phyloP scores from a whole-genome alignment of 2,329 filamentous ascomycete species.

The Nemania sp. region DNA sequence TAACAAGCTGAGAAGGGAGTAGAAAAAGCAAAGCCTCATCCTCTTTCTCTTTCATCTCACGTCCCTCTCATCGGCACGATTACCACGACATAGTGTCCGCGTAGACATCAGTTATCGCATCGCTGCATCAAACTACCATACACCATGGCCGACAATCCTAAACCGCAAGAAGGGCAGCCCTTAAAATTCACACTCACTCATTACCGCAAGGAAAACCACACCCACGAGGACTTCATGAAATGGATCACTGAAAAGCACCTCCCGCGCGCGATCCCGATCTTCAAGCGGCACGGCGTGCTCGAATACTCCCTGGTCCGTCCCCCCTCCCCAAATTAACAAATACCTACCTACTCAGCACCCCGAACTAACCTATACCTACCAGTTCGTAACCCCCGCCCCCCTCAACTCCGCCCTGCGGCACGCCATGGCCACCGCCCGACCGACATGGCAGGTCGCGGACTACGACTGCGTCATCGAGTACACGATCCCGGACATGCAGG shows the following conservation, averaged over 20 bases:
- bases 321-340: not conserved
- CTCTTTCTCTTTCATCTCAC: too few relatives aligned
- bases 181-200: conserved; percentile 38
- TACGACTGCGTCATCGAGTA: conserved; percentile 40
- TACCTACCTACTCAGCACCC: not conserved
- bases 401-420: conserved; percentile 30
- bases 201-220: conserved; percentile 34
- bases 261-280: conserved; percentile 34
- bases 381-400: conserved; percentile 32
- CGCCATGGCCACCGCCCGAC: conserved; percentile 21
- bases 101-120: too few relatives aligned
- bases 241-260: conserved; percentile 39
- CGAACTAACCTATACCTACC: not conserved
- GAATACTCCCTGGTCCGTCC: conserved; percentile 34
- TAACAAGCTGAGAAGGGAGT: too few relatives aligned
- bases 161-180: too few relatives aligned
- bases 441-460: conserved; percentile 31
- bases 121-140: too few relatives aligned
- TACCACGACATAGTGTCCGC: too few relatives aligned
- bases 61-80: too few relatives aligned
- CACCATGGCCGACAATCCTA: too few relatives aligned
- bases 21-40: too few relatives aligned
- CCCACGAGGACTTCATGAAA: conserved; percentile 40
- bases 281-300: conserved; percentile 35
- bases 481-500: conserved; percentile 25